Evolutionary conservation across 2,329 filamentous ascomycete genomes (phyloP), one percentile per base, ranked within the genome.

Genomic region (Fusarium nisikadoi): DNA sequence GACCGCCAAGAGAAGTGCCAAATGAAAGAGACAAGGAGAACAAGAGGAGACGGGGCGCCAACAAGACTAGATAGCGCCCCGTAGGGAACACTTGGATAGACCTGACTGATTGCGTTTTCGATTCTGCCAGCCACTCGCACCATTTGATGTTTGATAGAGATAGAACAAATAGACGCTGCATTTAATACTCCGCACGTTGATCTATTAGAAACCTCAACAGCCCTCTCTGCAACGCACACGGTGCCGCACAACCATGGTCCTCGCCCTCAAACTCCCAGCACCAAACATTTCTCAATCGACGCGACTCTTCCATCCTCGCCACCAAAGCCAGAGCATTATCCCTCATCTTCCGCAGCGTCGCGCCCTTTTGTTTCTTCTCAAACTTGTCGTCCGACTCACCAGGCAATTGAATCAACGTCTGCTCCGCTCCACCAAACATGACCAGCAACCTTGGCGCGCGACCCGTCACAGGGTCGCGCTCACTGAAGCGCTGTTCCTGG

Each of bases 331-430:
- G 61, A 2, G 77, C 74, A 23, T 77, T 77, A 6, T 68, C 71
- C 38, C 64, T 71, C 49, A 79, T 70, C 33, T 67, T 75, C 39
- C 77, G 62, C 10, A 56, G 67, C 42, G 60, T 46, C 8, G 76
- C 71, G 12, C 56, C 68, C 19, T 45, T 61, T 45, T 72, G 62
- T n/a, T 77, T 67, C 20, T 67, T 71, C 20, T 77, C 49, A 54
- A 80, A 83, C 9, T 76, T 62, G 5, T 80, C 79, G 3, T 77
- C 71, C 0, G 77, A 68, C 65, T 83, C 81, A 3, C 73, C 77
- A 12, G 74, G 64, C 29, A 68, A 61, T 42, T 70, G 76, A 1
- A 73, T 65, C 7, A 81, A 73, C 5, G 65, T 70, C 68, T 83
- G 78, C 54, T 83, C 81, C 19, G 75, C 64, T 12, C 71, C 68